Base-by-base conservation (phyloP, 805 yeast species). In the Lachancea cidri region DNA sequence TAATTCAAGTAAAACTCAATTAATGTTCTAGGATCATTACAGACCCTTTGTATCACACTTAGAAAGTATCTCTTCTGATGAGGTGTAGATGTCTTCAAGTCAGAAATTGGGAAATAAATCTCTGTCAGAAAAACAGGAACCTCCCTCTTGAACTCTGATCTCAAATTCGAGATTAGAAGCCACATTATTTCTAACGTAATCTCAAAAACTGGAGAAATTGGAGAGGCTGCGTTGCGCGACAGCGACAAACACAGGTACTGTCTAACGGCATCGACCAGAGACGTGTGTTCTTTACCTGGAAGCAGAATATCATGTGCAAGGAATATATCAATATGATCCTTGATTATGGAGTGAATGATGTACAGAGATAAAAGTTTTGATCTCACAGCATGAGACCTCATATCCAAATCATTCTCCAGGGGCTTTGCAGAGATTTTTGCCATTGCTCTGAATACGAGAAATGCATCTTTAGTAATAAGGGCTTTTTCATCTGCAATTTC, bases 1-100 rank as follows among this genome's bases (percentile, higher is more conserved):
- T 93, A 94, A 64, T 93, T 93, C 55, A 93, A 73, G 58, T 91
- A 93, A 44, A 93, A 79, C 65, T 93, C 99, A 44, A 94, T 86
- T 47, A 94, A 68, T 15, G 94, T 82, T 46, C 95, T 74, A 33
- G 98, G 95, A 64, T 91, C 96, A 48, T 79, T 79, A 58, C 95
- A 83, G 29, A 93, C 65, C 50, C 95, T 73, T 53, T 85, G 84
- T 18, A 94, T 72, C n/a, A 91, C 74, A 9, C 83, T 76, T 45
- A 94, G 69, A 48, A 91, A 76, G 55, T 88, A 91, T 58, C 94
- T 74, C 60, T 91, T 88, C 65, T 94, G 98, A 61, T 91, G 97
- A 7, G 89, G 67, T 0, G 96, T 86, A 1, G 97, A 85, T 2
- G 95, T 80, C 56, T 82, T 85, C 79, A 93, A 77, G 56, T 91